A percentile compares a stretch with the other conserved stretches of the same genome.
Conservation (phyloP, 331 rosid species). For the Acacia pycnantha region DNA sequence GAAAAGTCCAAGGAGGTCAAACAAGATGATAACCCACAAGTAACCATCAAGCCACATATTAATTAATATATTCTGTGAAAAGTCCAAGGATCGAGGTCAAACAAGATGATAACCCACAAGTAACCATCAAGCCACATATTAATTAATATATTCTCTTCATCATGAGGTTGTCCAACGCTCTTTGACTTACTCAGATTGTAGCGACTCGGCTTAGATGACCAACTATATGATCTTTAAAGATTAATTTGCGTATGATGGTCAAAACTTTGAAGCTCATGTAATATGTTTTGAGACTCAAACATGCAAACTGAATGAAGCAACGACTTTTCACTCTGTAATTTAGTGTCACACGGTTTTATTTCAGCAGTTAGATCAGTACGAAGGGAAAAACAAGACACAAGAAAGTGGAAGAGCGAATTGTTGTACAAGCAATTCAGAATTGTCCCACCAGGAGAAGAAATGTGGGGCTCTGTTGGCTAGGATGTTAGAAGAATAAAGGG, state of each 20-base stretch:
- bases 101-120: slow-evolving; percentile 1
- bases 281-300: slow-evolving; percentile 20
- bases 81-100: not conserved
- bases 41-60: not conserved
- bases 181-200: not conserved
- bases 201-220: not conserved
- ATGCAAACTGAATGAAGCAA: slow-evolving; percentile 12
- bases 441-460: not conserved
- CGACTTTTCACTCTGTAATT: not conserved
- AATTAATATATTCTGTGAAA: not conserved
- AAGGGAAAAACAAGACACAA: not conserved
- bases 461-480: not conserved
- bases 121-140: not conserved
- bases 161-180: slow-evolving; percentile 6
- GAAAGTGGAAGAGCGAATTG: not conserved
- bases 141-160: not conserved
- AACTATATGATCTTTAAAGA: not conserved
- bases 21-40: slow-evolving; percentile 1
- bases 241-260: slow-evolving; percentile 10
- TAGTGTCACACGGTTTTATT: not conserved
- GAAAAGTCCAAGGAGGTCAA: not conserved
- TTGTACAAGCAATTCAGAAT: not conserved
- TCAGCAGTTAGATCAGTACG: not conserved
- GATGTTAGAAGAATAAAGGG: not conserved
- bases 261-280: not conserved